Evolutionary conservation across 805 yeast species (phyloP).

Genomic region (Saccharomycopsis oosterbeekiorum): DNA sequence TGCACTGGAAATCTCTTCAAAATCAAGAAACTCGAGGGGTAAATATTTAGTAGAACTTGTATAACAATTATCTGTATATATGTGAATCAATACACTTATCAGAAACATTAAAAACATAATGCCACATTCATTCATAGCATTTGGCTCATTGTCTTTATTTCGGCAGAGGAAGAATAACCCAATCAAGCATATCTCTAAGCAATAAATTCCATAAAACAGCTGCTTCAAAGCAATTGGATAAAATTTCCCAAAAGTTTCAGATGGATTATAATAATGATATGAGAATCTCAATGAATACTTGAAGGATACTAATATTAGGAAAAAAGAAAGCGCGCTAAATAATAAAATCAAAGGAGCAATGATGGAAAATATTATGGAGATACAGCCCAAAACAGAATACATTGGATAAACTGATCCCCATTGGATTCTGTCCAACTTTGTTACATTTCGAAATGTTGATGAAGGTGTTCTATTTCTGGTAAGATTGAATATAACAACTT

Average conservation of each 20-base stretch:
- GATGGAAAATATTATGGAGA: constrained; percentile 68
- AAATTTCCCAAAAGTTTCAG: constrained; percentile 60
- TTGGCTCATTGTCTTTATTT: constrained; percentile 35
- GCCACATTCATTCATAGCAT: constrained; percentile 39
- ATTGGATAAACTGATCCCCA: constrained; percentile 81
- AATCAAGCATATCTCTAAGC: constrained; percentile 65
- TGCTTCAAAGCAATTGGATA: constrained; percentile 72
- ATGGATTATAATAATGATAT: constrained; percentile 38
- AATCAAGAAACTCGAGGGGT: constrained; percentile 25
- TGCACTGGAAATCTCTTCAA: constrained; percentile 4
- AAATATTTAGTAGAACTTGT: constrained; percentile 28
- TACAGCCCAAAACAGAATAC: constrained; percentile 66
- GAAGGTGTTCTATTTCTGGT: constrained; percentile 49
- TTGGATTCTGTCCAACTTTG: constrained; percentile 35
- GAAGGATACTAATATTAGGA: constrained; percentile 51
- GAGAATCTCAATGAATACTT: constrained; percentile 58
- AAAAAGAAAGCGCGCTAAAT: constrained; percentile 47
- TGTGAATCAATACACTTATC: constrained; percentile 49
- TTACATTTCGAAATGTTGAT: constrained; percentile 36
- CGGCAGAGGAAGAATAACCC: constrained; percentile 64
- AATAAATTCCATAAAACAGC: constrained; percentile 71
- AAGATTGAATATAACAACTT: constrained; percentile 17
- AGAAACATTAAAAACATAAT: constrained; percentile 43
- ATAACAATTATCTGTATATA: constrained; percentile 37
- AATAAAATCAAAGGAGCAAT: constrained; percentile 70